A percentile compares a stretch with the other conserved stretches of the same genome.
Evolutionary conservation across 179 eudicot species (phyloP).

Genomic region (Carnegiea gigantea): DNA sequence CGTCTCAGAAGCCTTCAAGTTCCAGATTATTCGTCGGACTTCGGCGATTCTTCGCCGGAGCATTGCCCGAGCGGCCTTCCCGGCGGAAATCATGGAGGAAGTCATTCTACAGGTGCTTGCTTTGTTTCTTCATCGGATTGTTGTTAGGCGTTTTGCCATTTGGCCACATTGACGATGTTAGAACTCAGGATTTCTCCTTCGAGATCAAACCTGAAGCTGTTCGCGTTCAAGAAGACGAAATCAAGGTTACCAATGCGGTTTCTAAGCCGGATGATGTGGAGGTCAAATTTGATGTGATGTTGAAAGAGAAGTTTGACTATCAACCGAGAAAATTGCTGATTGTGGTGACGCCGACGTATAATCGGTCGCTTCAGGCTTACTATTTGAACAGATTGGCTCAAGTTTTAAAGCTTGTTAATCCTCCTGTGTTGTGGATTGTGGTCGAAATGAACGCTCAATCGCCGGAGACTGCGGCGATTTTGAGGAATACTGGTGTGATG

Average conservation of each 20-base stretch:
- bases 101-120: slow-evolving; percentile 48
- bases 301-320: slow-evolving; percentile 42
- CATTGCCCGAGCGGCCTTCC: slow-evolving; percentile 27
- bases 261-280: slow-evolving; percentile 23
- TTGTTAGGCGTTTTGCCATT: slow-evolving; percentile 66
- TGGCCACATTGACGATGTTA: slow-evolving; percentile 41
- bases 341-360: slow-evolving; percentile 84
- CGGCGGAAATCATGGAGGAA: slow-evolving; percentile 45
- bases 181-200: slow-evolving; percentile 46
- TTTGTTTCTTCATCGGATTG: slow-evolving; percentile 65
- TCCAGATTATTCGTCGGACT: slow-evolving; percentile 28
- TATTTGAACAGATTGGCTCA: slow-evolving; percentile 78
- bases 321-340: slow-evolving; percentile 53
- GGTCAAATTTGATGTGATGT: slow-evolving; percentile 23
- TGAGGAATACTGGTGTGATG: slow-evolving; percentile 72
- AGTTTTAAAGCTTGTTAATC: slow-evolving; percentile 62
- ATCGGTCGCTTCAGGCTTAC: slow-evolving; percentile 65
- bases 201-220: slow-evolving; percentile 34
- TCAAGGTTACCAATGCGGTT: slow-evolving; percentile 14
- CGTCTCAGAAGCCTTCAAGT: slow-evolving; percentile 40
- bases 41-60: slow-evolving; percentile 36
- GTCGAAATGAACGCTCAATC: slow-evolving; percentile 75
- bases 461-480: slow-evolving; percentile 63
- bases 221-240: slow-evolving; percentile 24
- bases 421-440: slow-evolving; percentile 85